These are phyloP conservation scores for Glycine soja DNA, from an alignment of 306 rosid species.

Conservation along the genomic window DNA sequence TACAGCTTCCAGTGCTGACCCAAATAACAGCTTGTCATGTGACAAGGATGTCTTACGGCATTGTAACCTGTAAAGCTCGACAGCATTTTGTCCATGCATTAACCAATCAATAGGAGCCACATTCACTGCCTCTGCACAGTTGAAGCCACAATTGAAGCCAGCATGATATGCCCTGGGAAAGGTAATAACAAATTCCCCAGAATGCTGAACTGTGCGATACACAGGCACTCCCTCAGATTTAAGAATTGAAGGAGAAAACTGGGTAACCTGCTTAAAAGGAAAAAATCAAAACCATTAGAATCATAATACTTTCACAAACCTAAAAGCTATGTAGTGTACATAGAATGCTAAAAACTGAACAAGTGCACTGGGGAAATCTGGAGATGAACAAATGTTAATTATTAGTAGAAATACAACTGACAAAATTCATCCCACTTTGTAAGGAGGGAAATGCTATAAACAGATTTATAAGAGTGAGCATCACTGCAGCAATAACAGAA, in stretches of 20 bases:
- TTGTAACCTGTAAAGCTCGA: conserved; percentile 87
- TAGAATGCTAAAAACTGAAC: too few relatives aligned
- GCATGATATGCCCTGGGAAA: conserved; percentile 97
- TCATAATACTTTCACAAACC: background rate
- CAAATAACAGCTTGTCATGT: conserved; percentile 88
- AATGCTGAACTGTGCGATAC: conserved; percentile 73
- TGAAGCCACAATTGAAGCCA: conserved; percentile 97
- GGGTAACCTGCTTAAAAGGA: conserved; percentile 78
- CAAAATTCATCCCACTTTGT: too few relatives aligned
- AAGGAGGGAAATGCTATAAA: background rate
- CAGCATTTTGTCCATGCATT: conserved; percentile 90
- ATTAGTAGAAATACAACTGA: too few relatives aligned
- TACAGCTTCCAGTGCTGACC: conserved; percentile 78
- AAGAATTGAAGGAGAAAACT: conserved; percentile 92
- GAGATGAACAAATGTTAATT: too few relatives aligned
- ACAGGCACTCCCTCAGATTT: conserved; percentile 92
- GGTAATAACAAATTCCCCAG: conserved; percentile 94
- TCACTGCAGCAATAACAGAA: background rate
- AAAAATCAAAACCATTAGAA: conserved; percentile 39
- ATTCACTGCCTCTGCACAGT: conserved; percentile 99
- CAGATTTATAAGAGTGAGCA: conserved; percentile 3
- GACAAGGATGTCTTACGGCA: conserved; percentile 89
- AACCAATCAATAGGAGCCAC: conserved; percentile 99
- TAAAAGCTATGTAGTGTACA: too few relatives aligned
- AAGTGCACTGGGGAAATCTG: too few relatives aligned